Percentiles rank a stretch among this genome's conserved stretches.
These are phyloP conservation scores for Colletotrichum musicola DNA, from an alignment of 2,329 filamentous ascomycete genomes.

Conservation along the genomic window DNA sequence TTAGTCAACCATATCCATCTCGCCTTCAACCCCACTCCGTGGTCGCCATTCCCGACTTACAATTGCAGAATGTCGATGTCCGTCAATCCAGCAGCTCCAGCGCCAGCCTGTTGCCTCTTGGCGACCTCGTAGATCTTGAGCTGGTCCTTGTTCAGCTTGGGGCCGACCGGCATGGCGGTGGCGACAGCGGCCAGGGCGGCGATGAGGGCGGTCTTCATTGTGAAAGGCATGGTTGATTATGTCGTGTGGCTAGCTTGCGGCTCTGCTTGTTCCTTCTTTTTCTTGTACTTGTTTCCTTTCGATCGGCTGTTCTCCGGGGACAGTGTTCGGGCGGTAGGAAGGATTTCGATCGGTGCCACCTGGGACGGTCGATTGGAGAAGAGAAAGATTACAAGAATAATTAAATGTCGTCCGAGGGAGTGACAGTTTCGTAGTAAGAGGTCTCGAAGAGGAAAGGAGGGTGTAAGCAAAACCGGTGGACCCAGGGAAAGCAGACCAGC, in stretches of 20 bases:
- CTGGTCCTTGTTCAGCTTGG: slow-evolving; percentile 59
- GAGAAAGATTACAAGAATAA: slow-evolving; percentile 48
- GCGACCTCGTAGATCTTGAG: slow-evolving; percentile 60
- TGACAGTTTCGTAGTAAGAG: slow-evolving; percentile 39
- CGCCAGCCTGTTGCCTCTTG: slow-evolving; percentile 64
- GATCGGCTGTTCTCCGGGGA: slow-evolving; percentile 40
- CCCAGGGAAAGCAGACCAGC: slow-evolving; percentile 63
- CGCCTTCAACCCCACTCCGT: neutral
- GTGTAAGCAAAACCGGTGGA: slow-evolving; percentile 49
- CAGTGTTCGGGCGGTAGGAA: slow-evolving; percentile 21
- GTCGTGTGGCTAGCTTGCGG: slow-evolving; percentile 42
- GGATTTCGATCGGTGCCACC: slow-evolving; percentile 38
- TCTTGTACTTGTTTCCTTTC: slow-evolving; percentile 40
- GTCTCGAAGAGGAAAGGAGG: slow-evolving; percentile 45
- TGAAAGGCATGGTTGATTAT: slow-evolving; percentile 57
- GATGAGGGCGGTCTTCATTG: slow-evolving; percentile 59
- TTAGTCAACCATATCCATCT: neutral
- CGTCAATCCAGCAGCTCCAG: slow-evolving; percentile 59
- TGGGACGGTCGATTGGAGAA: slow-evolving; percentile 43
- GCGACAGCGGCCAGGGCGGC: slow-evolving; percentile 59
- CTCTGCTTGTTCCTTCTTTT: slow-evolving; percentile 41
- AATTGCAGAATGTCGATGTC: slow-evolving; percentile 71
- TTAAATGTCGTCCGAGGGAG: slow-evolving; percentile 42
- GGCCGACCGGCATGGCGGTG: slow-evolving; percentile 60
- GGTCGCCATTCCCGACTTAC: slow-evolving; percentile 52